phyloP scores from a whole-genome alignment of 192 early-diverging fungal genomes.

The Coemansia sp. region DNA sequence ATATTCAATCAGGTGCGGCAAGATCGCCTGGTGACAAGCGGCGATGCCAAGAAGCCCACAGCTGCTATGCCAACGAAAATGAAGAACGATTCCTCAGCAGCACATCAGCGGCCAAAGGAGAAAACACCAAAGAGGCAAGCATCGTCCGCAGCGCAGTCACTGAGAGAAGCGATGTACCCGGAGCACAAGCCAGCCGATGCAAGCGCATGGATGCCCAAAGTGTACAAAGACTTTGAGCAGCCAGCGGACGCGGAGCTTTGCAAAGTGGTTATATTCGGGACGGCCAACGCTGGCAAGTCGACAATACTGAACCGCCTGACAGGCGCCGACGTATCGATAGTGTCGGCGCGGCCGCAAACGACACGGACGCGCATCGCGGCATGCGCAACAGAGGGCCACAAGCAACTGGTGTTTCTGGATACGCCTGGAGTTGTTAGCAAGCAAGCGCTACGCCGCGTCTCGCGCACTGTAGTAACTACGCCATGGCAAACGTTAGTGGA shows the following conservation, averaged over 20 bases:
- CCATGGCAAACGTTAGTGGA: constrained; percentile 49
- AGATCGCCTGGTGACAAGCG: neutral
- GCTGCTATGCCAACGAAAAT: neutral
- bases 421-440: constrained; percentile 52
- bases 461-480: constrained; percentile 39
- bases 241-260: constrained; percentile 63
- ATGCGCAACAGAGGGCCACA: constrained; percentile 58
- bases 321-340: constrained; percentile 63
- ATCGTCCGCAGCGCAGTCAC: neutral
- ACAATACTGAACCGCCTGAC: constrained; percentile 74
- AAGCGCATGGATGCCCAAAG: constrained; percentile 34
- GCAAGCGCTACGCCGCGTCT: constrained; percentile 34
- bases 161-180: neutral
- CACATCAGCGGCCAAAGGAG: neutral
- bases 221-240: constrained; percentile 55
- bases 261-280: constrained; percentile 68
- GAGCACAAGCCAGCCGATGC: constrained; percentile 17
- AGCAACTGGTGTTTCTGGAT: constrained; percentile 64
- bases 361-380: constrained; percentile 69
- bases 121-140: neutral
- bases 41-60: neutral
- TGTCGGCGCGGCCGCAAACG: constrained; percentile 72
- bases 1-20: constrained; percentile 33
- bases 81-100: constrained; percentile 5
- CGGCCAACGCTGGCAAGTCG: constrained; percentile 77